These are phyloP conservation scores for Cercospora brassicicola DNA, from an alignment of 2,329 filamentous ascomycete genomes.

Conservation along the genomic window DNA sequence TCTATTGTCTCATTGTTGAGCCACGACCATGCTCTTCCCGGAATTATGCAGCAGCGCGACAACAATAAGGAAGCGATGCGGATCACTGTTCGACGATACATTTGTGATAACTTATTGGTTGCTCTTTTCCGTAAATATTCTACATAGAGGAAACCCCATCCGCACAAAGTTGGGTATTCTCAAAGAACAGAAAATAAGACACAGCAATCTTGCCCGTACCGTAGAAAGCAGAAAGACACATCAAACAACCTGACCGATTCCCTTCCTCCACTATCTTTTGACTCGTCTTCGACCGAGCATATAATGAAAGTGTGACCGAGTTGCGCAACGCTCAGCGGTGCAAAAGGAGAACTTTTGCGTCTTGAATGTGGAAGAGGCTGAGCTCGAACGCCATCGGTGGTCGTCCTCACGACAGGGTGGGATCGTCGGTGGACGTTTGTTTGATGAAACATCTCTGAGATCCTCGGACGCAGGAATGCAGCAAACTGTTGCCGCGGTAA, in stretches of 20 bases:
- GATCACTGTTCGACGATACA: neutral
- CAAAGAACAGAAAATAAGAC: constrained; percentile 3
- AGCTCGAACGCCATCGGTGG: neutral
- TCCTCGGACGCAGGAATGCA: constrained; percentile 22
- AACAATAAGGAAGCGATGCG: neutral
- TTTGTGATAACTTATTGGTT: constrained; percentile 1
- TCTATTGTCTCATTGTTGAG: neutral
- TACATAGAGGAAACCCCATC: constrained; percentile 11
- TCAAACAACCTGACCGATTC: neutral
- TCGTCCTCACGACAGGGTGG: neutral
- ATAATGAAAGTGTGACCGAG: neutral
- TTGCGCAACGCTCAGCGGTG: neutral
- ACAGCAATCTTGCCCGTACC: neutral
- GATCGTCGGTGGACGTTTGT: neutral
- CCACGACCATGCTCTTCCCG: neutral
- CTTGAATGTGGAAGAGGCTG: neutral
- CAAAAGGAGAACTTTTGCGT: neutral
- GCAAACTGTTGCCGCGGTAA: constrained; percentile 21
- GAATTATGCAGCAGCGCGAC: neutral
- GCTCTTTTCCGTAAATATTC: constrained; percentile 11
- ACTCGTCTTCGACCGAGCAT: neutral
- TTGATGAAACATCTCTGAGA: constrained; percentile 14
- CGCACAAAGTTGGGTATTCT: constrained; percentile 12
- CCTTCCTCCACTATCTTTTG: neutral
- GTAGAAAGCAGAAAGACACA: constrained; percentile 8